phyloP scores from a whole-genome alignment of 2,329 filamentous ascomycete genomes.

The Lithohypha guttulata region DNA sequence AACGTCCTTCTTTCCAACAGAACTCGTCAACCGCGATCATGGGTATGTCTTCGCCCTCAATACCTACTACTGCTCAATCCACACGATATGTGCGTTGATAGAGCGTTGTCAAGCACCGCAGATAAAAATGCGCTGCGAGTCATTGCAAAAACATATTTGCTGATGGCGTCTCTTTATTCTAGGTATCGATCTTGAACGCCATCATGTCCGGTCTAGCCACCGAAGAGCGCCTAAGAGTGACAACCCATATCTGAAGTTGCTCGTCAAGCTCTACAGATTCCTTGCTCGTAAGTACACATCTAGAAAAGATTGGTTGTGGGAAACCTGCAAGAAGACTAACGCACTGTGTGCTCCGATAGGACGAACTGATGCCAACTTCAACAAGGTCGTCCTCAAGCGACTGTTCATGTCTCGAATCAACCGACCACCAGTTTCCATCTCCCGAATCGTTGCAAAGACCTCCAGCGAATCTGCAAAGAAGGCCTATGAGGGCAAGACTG shows the following conservation, averaged over 20 bases:
- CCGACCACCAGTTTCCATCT: conserved; percentile 88
- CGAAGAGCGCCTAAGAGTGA: conserved; percentile 95
- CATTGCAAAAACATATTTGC: conserved; percentile 9
- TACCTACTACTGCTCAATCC: conserved; percentile 11
- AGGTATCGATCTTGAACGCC: conserved; percentile 50
- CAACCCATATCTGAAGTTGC: conserved; percentile 93
- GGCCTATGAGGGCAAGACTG: conserved; percentile 56
- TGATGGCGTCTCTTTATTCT: conserved; percentile 8
- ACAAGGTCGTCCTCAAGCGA: conserved; percentile 95
- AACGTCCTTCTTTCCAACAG: conserved; percentile 13
- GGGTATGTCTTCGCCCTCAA: conserved; percentile 16
- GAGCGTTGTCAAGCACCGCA: conserved; percentile 9
- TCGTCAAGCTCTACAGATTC: conserved; percentile 98
- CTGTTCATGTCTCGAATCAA: conserved; percentile 99
- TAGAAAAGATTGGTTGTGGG: conserved; percentile 7
- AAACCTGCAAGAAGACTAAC: conserved; percentile 12
- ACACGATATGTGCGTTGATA: conserved; percentile 5
- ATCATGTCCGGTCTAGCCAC: conserved; percentile 59
- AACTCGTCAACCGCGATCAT: conserved; percentile 21
- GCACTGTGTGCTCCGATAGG: conserved; percentile 41
- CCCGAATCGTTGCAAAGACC: conserved; percentile 65
- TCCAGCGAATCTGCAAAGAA: conserved; percentile 41
- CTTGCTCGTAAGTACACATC: conserved; percentile 73
- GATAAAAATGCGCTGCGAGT: conserved; percentile 9
- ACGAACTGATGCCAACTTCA: conserved; percentile 95